These are phyloP conservation scores for Xylaria digitata DNA, from an alignment of 2,329 filamentous ascomycete genomes.

Conservation along the genomic window DNA sequence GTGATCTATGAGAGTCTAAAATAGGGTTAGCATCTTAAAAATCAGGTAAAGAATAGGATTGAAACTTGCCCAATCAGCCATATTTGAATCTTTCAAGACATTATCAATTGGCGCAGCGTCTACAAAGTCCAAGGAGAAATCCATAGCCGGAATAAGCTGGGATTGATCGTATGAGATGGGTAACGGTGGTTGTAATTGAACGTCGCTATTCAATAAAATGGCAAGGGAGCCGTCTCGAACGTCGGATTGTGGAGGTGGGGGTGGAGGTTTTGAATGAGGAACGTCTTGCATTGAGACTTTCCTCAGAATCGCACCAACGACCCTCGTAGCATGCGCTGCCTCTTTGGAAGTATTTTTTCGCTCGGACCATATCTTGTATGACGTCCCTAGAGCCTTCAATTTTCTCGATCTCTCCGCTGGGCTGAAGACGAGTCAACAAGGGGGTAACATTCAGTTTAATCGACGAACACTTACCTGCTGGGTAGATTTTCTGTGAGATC, in stretches of 20 bases:
- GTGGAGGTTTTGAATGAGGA: conserved; percentile 37
- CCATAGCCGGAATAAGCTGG: conserved; percentile 42
- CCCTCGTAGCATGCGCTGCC: conserved; percentile 56
- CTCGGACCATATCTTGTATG: conserved; percentile 58
- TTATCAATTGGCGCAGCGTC: conserved; percentile 53
- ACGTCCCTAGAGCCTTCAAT: conserved; percentile 53
- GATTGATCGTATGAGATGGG: conserved; percentile 42
- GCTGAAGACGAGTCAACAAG: conserved; percentile 40
- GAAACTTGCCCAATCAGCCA: conserved; percentile 56
- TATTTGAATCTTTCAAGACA: conserved; percentile 50
- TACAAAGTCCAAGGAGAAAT: conserved; percentile 49
- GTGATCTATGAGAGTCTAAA: conserved; percentile 47
- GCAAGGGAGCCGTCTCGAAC: conserved; percentile 49
- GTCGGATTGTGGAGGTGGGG: conserved; percentile 45
- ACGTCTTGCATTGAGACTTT: conserved; percentile 51
- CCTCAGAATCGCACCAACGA: conserved; percentile 58
- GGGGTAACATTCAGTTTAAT: neutral
- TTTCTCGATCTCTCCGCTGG: conserved; percentile 51
- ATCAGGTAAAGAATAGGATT: neutral
- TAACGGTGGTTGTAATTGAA: conserved; percentile 40
- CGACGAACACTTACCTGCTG: conserved; percentile 50
- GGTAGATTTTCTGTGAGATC: conserved; percentile 57
- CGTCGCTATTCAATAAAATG: conserved; percentile 50
- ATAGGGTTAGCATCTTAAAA: conserved; percentile 32
- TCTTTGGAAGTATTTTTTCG: conserved; percentile 55